A percentile compares a stretch with the other conserved stretches of the same genome.
Conservation (phyloP, 352 stramenopile genomes). For the Saprolegnia diclina region DNA sequence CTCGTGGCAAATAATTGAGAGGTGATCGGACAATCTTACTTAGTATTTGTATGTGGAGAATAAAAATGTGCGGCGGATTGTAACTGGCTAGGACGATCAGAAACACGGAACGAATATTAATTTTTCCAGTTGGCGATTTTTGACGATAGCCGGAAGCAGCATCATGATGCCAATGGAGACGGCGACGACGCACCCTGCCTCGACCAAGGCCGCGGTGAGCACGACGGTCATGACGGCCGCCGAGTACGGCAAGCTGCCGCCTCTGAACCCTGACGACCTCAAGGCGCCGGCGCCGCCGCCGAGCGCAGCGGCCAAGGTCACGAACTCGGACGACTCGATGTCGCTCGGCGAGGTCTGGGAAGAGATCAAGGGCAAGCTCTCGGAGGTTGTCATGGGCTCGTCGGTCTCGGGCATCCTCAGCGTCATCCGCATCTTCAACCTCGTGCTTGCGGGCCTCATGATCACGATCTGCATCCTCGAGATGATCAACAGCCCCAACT, state of each 20-base stretch:
- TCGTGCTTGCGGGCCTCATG: constrained; percentile 68
- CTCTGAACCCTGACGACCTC: constrained; percentile 80
- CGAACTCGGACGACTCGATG: constrained; percentile 54
- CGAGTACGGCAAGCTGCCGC: constrained; percentile 39
- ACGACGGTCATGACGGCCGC: constrained; percentile 11
- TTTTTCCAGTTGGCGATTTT: constrained; percentile 3
- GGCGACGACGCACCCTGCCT: constrained; percentile 19
- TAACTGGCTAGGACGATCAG: constrained; percentile 19
- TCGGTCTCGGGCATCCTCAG: constrained; percentile 73
- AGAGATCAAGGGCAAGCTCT: constrained; percentile 71
- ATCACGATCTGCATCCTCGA: constrained; percentile 60
- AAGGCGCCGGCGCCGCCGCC: constrained; percentile 71
- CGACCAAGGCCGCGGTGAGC: constrained; percentile 20
- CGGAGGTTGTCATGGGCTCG: constrained; percentile 62
- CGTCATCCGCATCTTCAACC: constrained; percentile 71
- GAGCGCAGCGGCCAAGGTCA: constrained; percentile 67
- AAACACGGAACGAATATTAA: background rate
- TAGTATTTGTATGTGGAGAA: background rate
- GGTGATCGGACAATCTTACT: background rate
- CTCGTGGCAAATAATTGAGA: background rate
- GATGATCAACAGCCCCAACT: constrained; percentile 39
- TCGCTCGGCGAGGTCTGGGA: constrained; percentile 80
- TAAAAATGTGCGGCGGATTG: background rate
- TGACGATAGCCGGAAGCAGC: background rate
- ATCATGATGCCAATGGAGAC: constrained; percentile 28